Evolutionary conservation across 1,284 basidiomycete genomes (phyloP).

Genomic region (Heterobasidion occidentale): DNA sequence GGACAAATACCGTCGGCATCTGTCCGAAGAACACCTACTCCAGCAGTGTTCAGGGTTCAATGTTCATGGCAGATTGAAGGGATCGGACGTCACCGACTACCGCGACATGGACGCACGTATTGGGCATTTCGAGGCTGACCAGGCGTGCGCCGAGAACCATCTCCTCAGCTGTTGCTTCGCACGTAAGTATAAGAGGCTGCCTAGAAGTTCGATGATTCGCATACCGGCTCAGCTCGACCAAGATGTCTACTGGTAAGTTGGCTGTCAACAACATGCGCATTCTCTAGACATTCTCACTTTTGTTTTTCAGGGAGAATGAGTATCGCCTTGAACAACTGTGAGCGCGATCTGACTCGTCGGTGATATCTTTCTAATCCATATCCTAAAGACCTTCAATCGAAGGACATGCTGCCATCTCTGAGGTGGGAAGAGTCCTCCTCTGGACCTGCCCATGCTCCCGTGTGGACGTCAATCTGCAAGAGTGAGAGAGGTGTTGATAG

Average conservation of each 20-base stretch:
- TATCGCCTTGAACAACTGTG: slow-evolving; percentile 18
- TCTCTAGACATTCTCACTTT: not conserved
- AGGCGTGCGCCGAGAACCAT: not conserved
- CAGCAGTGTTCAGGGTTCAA: no score
- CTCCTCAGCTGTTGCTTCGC: no score
- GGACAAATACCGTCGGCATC: no score
- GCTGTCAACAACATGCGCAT: no score
- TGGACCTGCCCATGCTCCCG: slow-evolving; percentile 39
- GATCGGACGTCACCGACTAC: not conserved
- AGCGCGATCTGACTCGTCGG: not conserved
- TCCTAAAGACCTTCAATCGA: slow-evolving; percentile 43
- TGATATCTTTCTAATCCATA: not conserved
- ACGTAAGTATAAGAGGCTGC: no score
- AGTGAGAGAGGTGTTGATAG: slow-evolving; percentile 27
- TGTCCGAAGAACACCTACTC: no score
- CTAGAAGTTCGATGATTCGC: no score
- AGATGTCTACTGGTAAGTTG: no score
- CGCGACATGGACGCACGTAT: not conserved
- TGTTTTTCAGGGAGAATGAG: not conserved
- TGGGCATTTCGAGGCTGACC: not conserved
- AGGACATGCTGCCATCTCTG: slow-evolving; percentile 30
- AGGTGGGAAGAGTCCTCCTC: slow-evolving; percentile 43
- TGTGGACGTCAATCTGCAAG: slow-evolving; percentile 54
- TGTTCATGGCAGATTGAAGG: not conserved
- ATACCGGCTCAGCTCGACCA: no score